phyloP scores from a whole-genome alignment of 306 rosid genomes.

The Potentilla sterilis region DNA sequence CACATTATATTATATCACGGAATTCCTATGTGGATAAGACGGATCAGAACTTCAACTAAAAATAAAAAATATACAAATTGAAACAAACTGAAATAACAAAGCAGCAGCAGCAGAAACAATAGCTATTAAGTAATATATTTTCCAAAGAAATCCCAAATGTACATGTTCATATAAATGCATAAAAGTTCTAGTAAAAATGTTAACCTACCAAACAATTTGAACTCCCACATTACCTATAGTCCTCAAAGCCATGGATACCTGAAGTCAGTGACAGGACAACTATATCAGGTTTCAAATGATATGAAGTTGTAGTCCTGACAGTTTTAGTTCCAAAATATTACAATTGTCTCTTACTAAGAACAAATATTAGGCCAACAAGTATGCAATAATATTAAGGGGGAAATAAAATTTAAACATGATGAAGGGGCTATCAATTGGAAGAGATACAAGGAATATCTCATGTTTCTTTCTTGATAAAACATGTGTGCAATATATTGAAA shows the following conservation, averaged over 20 bases:
- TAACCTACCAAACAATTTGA: constrained; percentile 68
- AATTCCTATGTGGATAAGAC: too few relatives aligned
- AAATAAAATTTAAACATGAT: background rate
- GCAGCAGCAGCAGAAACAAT: background rate
- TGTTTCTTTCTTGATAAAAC: background rate
- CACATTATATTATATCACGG: too few relatives aligned
- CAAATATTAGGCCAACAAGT: too few relatives aligned
- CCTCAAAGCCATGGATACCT: constrained; percentile 85
- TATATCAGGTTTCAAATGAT: background rate
- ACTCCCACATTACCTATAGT: constrained; percentile 70
- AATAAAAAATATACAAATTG: too few relatives aligned
- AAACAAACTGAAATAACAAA: too few relatives aligned
- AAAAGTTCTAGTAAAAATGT: background rate
- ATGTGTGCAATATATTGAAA: background rate
- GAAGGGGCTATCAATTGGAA: background rate
- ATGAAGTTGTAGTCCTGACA: background rate
- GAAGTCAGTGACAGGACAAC: constrained; percentile 21
- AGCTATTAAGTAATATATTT: background rate
- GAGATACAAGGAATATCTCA: background rate
- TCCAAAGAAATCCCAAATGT: background rate
- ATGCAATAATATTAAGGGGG: background rate
- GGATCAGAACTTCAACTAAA: too few relatives aligned
- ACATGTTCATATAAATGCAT: background rate
- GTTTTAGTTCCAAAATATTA: background rate
- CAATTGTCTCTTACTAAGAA: too few relatives aligned